Evolutionary conservation across 2,329 filamentous ascomycete genomes (phyloP).

Genomic region (Aspergillus luchuensis): DNA sequence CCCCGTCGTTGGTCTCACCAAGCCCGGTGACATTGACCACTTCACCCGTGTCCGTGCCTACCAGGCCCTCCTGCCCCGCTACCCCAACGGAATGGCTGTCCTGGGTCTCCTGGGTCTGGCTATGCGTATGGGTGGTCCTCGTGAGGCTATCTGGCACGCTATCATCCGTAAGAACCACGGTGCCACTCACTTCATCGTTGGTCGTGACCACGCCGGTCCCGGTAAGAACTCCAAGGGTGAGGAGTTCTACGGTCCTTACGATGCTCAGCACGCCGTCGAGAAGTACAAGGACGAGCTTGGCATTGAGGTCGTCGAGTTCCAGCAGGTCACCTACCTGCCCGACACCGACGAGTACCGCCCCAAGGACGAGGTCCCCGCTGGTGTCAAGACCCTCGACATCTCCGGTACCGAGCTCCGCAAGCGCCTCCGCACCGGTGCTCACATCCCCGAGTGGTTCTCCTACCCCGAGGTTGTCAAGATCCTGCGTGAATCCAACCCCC

Average conservation of each 20-base stretch:
- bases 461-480: slow-evolving; percentile 98
- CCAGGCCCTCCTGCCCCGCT: slow-evolving; percentile 92
- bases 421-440: slow-evolving; percentile 84
- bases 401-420: slow-evolving; percentile 88
- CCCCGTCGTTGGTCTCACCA: slow-evolving; percentile 96
- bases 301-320: slow-evolving; percentile 98
- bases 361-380: slow-evolving; percentile 82
- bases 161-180: slow-evolving; percentile 99
- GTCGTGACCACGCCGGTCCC: slow-evolving; percentile 95
- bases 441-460: slow-evolving; percentile 99
- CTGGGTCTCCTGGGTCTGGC: slow-evolving; percentile 91
- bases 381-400: slow-evolving; percentile 83
- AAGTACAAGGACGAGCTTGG: slow-evolving; percentile 96
- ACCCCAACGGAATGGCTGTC: slow-evolving; percentile 98
- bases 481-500: slow-evolving; percentile 92
- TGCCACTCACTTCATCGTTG: slow-evolving; percentile 98
- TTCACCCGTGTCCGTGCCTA: slow-evolving; percentile 99
- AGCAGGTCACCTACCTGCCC: slow-evolving; percentile 98
- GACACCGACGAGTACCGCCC: slow-evolving; percentile 96
- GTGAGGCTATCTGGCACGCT: slow-evolving; percentile 99
- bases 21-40: slow-evolving; percentile 99
- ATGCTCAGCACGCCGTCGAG: slow-evolving; percentile 93
- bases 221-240: slow-evolving; percentile 97
- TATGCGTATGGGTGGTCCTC: slow-evolving; percentile 98
- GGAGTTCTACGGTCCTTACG: slow-evolving; percentile 98